Evolutionary conservation across 192 early-diverging fungal genomes (phyloP).

Genomic region (Allomyces arbusculus): DNA sequence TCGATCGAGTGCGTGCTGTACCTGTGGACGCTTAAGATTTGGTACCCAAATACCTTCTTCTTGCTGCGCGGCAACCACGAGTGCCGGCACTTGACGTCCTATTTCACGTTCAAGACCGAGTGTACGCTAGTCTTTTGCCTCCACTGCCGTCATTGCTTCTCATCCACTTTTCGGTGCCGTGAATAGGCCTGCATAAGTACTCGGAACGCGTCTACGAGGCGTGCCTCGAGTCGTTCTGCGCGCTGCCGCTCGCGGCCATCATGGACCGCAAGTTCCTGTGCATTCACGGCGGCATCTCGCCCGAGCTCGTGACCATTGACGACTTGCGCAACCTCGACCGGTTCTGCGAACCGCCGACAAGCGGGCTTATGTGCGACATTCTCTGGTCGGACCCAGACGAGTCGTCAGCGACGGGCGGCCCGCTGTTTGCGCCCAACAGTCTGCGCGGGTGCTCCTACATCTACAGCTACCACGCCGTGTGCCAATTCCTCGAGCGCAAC

Average conservation of each 20-base stretch:
- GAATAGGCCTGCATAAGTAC: slow-evolving; percentile 61
- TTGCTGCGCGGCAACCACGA: slow-evolving; percentile 23
- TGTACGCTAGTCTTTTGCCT: slow-evolving; percentile 4
- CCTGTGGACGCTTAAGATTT: slow-evolving; percentile 17
- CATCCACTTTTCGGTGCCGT: slow-evolving; percentile 6
- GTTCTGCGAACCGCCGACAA: slow-evolving; percentile 78
- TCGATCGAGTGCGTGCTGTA: slow-evolving; percentile 17
- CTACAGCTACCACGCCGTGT: slow-evolving; percentile 80
- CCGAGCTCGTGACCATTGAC: slow-evolving; percentile 10
- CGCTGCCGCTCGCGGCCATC: slow-evolving; percentile 11
- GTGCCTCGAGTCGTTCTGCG: slow-evolving; percentile 12
- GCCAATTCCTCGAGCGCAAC: slow-evolving; percentile 80
- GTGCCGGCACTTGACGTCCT: slow-evolving; percentile 15
- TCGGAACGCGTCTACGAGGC: slow-evolving; percentile 61
- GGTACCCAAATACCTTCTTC: slow-evolving; percentile 14
- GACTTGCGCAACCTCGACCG: slow-evolving; percentile 69
- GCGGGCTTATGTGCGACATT: slow-evolving; percentile 87
- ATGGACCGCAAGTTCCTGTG: slow-evolving; percentile 11
- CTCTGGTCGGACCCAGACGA: slow-evolving; percentile 89
- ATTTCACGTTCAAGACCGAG: slow-evolving; percentile 19
- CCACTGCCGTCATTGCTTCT: slow-evolving; percentile 3
- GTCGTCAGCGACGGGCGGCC: slow-evolving; percentile 76
- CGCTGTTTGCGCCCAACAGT: slow-evolving; percentile 77
- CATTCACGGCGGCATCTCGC: slow-evolving; percentile 15
- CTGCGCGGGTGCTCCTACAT: slow-evolving; percentile 91